A percentile compares a stretch with the other conserved stretches of the same genome.
Conservation (phyloP, 768 basidiomycete genomes). For the Thelephora ganbajun region DNA sequence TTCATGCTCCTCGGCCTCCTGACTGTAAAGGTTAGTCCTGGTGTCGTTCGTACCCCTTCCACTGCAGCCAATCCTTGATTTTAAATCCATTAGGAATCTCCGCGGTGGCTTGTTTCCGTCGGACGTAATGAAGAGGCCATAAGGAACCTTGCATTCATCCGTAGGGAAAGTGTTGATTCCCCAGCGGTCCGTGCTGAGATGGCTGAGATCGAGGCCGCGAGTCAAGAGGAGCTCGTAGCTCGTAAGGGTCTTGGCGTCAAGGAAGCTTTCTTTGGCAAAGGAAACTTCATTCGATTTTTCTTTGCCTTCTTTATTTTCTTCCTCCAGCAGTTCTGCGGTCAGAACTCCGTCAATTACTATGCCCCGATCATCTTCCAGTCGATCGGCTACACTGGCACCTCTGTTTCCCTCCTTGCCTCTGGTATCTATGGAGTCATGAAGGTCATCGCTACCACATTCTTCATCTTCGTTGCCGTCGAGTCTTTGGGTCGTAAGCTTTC, state of each 20-base stretch:
- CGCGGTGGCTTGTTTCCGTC: slow-evolving; percentile 61
- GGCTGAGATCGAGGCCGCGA: slow-evolving; percentile 73
- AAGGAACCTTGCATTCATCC: slow-evolving; percentile 49
- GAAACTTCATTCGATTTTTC: slow-evolving; percentile 72
- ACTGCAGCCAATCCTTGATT: background rate
- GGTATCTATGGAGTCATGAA: slow-evolving; percentile 63
- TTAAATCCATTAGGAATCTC: slow-evolving; percentile 41
- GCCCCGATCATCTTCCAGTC: slow-evolving; percentile 62
- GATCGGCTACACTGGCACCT: slow-evolving; percentile 52
- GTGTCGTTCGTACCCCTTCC: slow-evolving; percentile 9
- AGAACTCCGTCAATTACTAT: slow-evolving; percentile 69
- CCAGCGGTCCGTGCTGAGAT: slow-evolving; percentile 41
- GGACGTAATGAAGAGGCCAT: slow-evolving; percentile 40
- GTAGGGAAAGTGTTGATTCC: slow-evolving; percentile 28
- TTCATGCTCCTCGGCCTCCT: slow-evolving; percentile 55
- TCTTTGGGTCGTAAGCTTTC: slow-evolving; percentile 54
- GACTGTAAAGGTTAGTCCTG: slow-evolving; percentile 36
- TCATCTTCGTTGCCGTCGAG: slow-evolving; percentile 57
- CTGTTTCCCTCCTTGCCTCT: slow-evolving; percentile 53
- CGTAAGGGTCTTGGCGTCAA: slow-evolving; percentile 49
- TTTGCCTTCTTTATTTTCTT: slow-evolving; percentile 73
- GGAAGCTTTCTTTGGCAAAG: slow-evolving; percentile 70
- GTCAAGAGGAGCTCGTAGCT: slow-evolving; percentile 56
- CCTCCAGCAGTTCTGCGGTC: slow-evolving; percentile 75
- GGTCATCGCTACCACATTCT: slow-evolving; percentile 48